phyloP scores from a whole-genome alignment of 352 stramenopile genomes.

The Phytophthora vignae region DNA sequence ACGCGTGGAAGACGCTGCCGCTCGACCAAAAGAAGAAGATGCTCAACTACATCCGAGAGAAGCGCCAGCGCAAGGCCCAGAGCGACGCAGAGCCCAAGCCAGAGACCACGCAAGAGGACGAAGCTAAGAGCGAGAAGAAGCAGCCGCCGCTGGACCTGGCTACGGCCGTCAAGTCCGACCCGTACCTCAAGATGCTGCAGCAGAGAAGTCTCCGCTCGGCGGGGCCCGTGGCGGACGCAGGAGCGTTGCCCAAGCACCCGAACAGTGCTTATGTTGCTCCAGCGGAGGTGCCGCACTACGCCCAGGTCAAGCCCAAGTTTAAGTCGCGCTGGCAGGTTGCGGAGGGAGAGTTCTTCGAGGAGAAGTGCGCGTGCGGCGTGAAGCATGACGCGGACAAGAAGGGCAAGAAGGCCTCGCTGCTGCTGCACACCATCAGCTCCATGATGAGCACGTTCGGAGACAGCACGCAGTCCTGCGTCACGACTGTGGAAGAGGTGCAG shows the following conservation, averaged over 20 bases:
- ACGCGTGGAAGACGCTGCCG: slow-evolving; percentile 77
- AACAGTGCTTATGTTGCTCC: slow-evolving; percentile 74
- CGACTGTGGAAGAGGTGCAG: slow-evolving; percentile 69
- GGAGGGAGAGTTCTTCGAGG: slow-evolving; percentile 77
- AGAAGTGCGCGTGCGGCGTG: slow-evolving; percentile 62
- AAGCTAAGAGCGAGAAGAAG: slow-evolving; percentile 19
- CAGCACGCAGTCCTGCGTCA: slow-evolving; percentile 57
- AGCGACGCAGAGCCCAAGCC: slow-evolving; percentile 7
- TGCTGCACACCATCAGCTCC: slow-evolving; percentile 70
- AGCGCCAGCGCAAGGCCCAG: slow-evolving; percentile 44
- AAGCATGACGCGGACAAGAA: slow-evolving; percentile 56
- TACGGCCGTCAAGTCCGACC: slow-evolving; percentile 57
- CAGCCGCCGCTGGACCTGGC: slow-evolving; percentile 18
- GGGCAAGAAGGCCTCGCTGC: slow-evolving; percentile 46
- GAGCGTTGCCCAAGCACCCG: slow-evolving; percentile 37
- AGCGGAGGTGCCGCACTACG: slow-evolving; percentile 58
- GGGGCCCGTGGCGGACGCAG: neutral
- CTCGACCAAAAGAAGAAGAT: slow-evolving; percentile 84
- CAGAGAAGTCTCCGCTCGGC: slow-evolving; percentile 59
- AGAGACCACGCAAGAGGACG: slow-evolving; percentile 3
- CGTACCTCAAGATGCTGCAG: slow-evolving; percentile 86
- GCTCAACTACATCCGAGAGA: slow-evolving; percentile 84
- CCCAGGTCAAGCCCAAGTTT: slow-evolving; percentile 40
- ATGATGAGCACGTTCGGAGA: slow-evolving; percentile 91
- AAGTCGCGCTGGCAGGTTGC: slow-evolving; percentile 75